Base-by-base conservation (phyloP, 768 basidiomycete genomes). In the Termitomyces sp. region DNA sequence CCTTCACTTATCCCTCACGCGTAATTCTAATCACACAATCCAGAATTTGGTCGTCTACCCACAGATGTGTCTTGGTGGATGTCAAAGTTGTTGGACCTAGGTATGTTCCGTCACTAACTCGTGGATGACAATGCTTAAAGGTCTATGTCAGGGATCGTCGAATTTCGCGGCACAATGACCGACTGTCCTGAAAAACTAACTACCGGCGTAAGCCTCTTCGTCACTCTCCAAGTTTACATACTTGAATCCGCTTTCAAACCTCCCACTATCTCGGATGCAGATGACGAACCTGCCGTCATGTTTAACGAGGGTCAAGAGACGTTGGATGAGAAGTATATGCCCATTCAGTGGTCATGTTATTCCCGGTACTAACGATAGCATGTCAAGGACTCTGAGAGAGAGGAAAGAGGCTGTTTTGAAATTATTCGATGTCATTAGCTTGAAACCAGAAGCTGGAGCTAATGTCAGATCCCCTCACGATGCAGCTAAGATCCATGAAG, bases 251-350 rank as follows among this genome's bases (percentile, higher is more conserved):
- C 93, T 4, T 96, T 95, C 72, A 81, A 76, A 55, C 69, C 80
- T 9, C 73, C 77, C 24, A 71, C 73, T 14, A 61, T 72, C 14
- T 67, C 74, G 20, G 66, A 73, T 8, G 54, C 70, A 26, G 68
- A 80, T 48, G 69, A 71, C 59, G 58, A 59, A 1, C 67, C 59
- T 1, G 72, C 65, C 39, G 57, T 63, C 4, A 77, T 86, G 65
- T 88, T 91, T 68, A 82, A 85, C 60, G 90, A 93, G 68, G 89
- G 90, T 2, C 77, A 84, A 52, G 94, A 96, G 68, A 95, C 92
- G 0, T 76, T 77, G 5, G 84, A 86, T 58, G 94, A 97, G 72
- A 86, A 85, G 78, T 77, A 57, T 34, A 64, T 63, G 24, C 13
- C 7, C 27, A 34, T 22, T 24, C 22, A 18, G 14, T 46, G 30